A percentile compares a stretch with the other conserved stretches of the same genome.
Conservation (phyloP, 1,284 basidiomycete species). For the Rhodotorula mucilaginosa region DNA sequence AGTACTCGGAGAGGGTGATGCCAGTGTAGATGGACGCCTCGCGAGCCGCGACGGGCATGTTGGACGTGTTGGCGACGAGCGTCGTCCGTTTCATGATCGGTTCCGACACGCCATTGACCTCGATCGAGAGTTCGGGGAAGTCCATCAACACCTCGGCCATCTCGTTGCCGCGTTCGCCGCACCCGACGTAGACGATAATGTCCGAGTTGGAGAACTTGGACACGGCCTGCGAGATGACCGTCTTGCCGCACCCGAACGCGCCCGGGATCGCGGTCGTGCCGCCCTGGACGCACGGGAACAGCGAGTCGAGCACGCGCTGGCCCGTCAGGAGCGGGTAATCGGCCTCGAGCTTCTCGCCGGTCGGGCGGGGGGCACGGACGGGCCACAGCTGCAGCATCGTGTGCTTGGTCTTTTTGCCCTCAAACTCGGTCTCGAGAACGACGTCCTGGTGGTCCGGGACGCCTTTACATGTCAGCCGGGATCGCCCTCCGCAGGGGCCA, state of each 20-base stretch:
- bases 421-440: constrained; percentile 95
- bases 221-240: constrained; percentile 92
- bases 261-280: constrained; percentile 99
- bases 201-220: constrained; percentile 99
- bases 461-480: background rate
- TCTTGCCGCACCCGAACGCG: constrained; percentile 88
- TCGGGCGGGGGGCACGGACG: constrained; percentile 93
- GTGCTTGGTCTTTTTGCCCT: constrained; percentile 90
- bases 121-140: constrained; percentile 95
- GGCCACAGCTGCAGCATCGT: constrained; percentile 99
- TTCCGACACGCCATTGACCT: constrained; percentile 83
- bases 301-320: constrained; percentile 92
- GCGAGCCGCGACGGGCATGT: constrained; percentile 99
- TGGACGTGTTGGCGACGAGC: constrained; percentile 97
- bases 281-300: constrained; percentile 98
- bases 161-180: constrained; percentile 58
- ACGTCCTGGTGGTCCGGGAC: constrained; percentile 63
- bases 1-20: constrained; percentile 98
- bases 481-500: too few relatives aligned
- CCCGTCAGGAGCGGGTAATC: constrained; percentile 91
- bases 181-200: constrained; percentile 98
- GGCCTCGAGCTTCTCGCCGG: constrained; percentile 89
- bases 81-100: constrained; percentile 99
- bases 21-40: constrained; percentile 99
- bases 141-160: constrained; percentile 79